These are phyloP conservation scores for Spatholobus suberectus DNA, from an alignment of 306 rosid genomes.

Conservation along the genomic window DNA sequence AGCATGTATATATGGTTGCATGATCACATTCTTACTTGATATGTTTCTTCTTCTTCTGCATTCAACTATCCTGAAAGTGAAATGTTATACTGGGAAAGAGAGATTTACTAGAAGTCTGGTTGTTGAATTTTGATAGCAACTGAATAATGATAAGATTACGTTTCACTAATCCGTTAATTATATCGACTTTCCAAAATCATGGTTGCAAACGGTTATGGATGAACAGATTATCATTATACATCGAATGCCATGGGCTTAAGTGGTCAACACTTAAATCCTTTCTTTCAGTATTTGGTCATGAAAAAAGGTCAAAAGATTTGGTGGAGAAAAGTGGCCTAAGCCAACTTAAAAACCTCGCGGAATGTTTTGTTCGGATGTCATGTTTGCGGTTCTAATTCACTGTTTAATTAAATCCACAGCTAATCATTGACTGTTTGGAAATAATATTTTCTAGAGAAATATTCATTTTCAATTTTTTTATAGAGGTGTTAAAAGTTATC, in stretches of 20 bases:
- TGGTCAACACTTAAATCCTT: neutral
- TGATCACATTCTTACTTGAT: neutral
- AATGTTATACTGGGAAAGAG: neutral
- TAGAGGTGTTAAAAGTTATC: neutral
- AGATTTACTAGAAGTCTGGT: neutral
- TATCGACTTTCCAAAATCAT: neutral
- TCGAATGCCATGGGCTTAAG: neutral
- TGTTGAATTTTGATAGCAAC: slow-evolving; percentile 2
- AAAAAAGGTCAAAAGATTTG: neutral
- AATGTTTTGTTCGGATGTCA: neutral
- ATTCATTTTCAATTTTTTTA: neutral
- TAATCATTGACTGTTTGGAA: neutral
- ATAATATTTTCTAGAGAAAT: neutral
- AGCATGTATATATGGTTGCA: neutral
- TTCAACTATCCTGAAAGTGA: neutral
- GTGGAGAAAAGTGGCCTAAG: no score
- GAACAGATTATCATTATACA: neutral
- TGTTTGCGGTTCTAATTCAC: neutral
- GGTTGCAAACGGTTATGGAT: neutral
- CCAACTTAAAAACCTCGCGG: no score
- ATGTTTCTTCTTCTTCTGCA: neutral
- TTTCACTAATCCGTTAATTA: neutral
- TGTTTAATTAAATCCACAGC: neutral
- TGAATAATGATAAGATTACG: neutral
- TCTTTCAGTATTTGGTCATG: neutral